phyloP scores from a whole-genome alignment of 2,329 filamentous ascomycete species.

The Cladophialophora yegresii region DNA sequence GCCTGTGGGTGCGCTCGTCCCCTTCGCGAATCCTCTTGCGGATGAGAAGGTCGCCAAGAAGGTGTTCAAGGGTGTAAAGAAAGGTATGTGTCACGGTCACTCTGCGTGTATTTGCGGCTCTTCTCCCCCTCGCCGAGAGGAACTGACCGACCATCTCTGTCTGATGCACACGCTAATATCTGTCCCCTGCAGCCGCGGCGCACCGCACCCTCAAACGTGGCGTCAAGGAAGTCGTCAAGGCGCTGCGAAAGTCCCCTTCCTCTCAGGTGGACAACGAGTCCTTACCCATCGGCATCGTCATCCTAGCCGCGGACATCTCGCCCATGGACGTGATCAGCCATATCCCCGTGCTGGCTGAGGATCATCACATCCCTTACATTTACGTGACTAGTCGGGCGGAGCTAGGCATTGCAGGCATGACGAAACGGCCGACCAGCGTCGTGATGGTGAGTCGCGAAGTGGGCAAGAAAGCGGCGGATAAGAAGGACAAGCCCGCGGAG shows the following conservation, averaged over 20 bases:
- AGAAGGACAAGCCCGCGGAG: conserved; percentile 48
- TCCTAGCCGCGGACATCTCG: conserved; percentile 96
- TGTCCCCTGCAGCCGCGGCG: conserved; percentile 71
- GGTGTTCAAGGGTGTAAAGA: conserved; percentile 56
- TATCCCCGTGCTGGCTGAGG: conserved; percentile 95
- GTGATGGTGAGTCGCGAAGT: conserved; percentile 72
- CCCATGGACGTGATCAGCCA: conserved; percentile 99
- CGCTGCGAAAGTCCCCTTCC: conserved; percentile 80
- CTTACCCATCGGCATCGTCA: conserved; percentile 72
- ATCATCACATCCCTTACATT: conserved; percentile 95
- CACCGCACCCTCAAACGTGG: conserved; percentile 94
- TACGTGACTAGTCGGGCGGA: conserved; percentile 91
- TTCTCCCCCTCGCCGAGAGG: conserved; percentile 46
- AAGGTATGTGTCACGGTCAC: conserved; percentile 55
- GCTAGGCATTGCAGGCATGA: conserved; percentile 88
- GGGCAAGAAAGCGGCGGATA: conserved; percentile 46
- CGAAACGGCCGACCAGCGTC: conserved; percentile 94
- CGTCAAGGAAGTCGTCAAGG: conserved; percentile 98
- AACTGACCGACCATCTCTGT: neutral
- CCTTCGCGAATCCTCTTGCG: conserved; percentile 53
- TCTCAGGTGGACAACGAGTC: conserved; percentile 41
- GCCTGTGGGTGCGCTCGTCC: conserved; percentile 51
- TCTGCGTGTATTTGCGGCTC: conserved; percentile 49
- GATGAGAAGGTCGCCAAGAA: conserved; percentile 56
- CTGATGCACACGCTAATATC: neutral